These are phyloP conservation scores for Sporothrix schenckii DNA, from an alignment of 2,329 filamentous ascomycete species.

Conservation along the genomic window DNA sequence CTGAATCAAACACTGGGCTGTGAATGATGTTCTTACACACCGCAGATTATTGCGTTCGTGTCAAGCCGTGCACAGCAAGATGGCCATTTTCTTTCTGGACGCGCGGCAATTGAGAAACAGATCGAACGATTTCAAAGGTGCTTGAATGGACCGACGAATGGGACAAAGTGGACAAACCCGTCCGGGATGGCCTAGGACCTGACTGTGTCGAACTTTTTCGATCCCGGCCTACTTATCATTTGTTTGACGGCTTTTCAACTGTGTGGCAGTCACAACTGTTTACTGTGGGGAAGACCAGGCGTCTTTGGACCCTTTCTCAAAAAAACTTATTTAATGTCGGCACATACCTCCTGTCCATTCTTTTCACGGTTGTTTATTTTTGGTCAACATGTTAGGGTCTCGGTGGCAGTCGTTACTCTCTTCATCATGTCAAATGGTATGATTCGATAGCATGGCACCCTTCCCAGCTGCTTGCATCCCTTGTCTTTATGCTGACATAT, in stretches of 20 bases:
- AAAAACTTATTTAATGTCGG: neutral
- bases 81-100: neutral
- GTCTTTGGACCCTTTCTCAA: neutral
- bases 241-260: neutral
- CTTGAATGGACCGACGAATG: neutral
- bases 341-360: neutral
- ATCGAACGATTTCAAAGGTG: neutral
- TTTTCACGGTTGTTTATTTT: neutral
- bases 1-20: neutral
- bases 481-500: neutral
- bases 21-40: neutral
- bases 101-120: neutral
- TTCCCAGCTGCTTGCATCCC: neutral
- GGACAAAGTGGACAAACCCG: neutral
- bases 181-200: neutral
- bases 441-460: neutral
- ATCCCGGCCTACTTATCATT: neutral
- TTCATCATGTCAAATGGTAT: neutral
- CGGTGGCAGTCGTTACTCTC: neutral
- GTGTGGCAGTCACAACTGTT: neutral
- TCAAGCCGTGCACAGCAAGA: neutral
- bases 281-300: neutral
- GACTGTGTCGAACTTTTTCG: neutral
- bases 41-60: neutral
- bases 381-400: neutral